These are phyloP conservation scores for Tylopilus felleus DNA, from an alignment of 768 basidiomycete species.

Conservation along the genomic window DNA sequence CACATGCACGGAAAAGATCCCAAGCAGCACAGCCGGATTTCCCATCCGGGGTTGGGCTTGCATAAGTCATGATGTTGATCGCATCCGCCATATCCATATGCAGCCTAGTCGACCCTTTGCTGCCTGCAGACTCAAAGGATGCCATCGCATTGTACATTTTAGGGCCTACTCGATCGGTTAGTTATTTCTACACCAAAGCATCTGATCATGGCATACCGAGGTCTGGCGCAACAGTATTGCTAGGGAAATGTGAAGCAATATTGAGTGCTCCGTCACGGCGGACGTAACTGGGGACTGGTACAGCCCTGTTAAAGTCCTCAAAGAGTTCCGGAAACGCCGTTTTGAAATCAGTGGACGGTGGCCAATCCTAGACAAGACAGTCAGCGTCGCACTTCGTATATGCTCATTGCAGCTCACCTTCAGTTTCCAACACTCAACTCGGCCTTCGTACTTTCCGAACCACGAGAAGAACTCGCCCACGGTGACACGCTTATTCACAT, in stretches of 20 bases:
- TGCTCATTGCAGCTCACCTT: constrained; percentile 48
- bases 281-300: constrained; percentile 90
- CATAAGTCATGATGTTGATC: constrained; percentile 85
- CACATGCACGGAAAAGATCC: constrained; percentile 85
- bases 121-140: constrained; percentile 59
- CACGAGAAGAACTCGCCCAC: constrained; percentile 75
- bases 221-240: constrained; percentile 74
- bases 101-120: constrained; percentile 80
- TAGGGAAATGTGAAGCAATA: constrained; percentile 85
- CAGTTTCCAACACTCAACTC: constrained; percentile 65
- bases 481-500: constrained; percentile 56
- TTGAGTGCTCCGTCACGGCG: constrained; percentile 87
- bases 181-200: background rate
- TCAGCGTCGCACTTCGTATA: constrained; percentile 4
- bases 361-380: constrained; percentile 72
- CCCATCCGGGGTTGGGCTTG: constrained; percentile 54
- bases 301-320: constrained; percentile 76
- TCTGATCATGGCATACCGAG: constrained; percentile 48
- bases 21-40: constrained; percentile 79
- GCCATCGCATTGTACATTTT: constrained; percentile 95
- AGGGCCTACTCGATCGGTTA: constrained; percentile 53
- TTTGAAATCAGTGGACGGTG: constrained; percentile 82
- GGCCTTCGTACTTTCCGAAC: constrained; percentile 68
- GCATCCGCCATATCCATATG: constrained; percentile 97
- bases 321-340: constrained; percentile 80